Evolutionary conservation across 2,329 filamentous ascomycete species (phyloP).

Genomic region (Thielaviopsis populi): DNA sequence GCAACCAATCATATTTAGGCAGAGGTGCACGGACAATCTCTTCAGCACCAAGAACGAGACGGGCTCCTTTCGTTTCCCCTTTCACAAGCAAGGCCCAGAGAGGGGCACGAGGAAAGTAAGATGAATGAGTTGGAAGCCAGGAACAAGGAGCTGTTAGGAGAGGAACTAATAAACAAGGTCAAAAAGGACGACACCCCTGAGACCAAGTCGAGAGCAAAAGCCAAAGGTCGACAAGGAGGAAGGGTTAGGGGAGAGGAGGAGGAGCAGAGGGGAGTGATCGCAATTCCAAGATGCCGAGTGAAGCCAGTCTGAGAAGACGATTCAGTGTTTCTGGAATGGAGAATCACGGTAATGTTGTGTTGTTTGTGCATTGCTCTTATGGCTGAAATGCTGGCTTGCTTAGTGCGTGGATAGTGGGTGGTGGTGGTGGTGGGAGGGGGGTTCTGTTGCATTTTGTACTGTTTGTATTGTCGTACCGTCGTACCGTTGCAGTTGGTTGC

Average conservation of each 20-base stretch:
- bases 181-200: conserved; percentile 2
- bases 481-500: not conserved
- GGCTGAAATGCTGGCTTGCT: not conserved
- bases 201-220: not conserved
- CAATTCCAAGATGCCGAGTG: not conserved
- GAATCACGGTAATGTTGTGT: not conserved
- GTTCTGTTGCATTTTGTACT: not conserved
- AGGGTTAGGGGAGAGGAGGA: conserved; percentile 24
- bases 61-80: conserved; percentile 13
- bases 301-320: not conserved
- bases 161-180: conserved; percentile 29
- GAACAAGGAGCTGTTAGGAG: conserved; percentile 27
- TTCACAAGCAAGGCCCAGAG: conserved; percentile 2
- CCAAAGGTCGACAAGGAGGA: conserved; percentile 10
- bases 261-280: not conserved
- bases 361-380: not conserved
- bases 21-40: conserved; percentile 8
- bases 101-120: not conserved
- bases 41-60: not conserved
- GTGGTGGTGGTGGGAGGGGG: not conserved
- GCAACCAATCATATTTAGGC: not conserved
- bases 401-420: not conserved
- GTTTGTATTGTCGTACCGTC: not conserved
- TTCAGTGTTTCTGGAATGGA: not conserved
- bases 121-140: conserved; percentile 24